Base-by-base conservation (phyloP, 768 basidiomycete genomes). In the Inosperma sp. region DNA sequence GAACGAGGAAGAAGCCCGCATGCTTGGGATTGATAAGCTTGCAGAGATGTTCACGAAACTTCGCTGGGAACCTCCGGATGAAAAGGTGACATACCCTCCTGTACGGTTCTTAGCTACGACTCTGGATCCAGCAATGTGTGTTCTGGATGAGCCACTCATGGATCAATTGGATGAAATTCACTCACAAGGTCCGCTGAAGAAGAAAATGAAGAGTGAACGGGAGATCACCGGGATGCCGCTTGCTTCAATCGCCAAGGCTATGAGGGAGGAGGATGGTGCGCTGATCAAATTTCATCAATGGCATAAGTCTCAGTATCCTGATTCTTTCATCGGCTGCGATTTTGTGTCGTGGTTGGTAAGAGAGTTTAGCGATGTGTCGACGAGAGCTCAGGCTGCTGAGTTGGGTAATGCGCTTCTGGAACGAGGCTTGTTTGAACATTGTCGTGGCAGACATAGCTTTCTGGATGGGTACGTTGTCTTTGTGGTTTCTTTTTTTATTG, bases 271-370 rank as follows among this genome's bases (percentile, higher is more conserved):
- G 30, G 86, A 86, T 33, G 90, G 88, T 7, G 76, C 93, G 9
- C 80, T 83, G 6, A 90, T 95, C 68, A 86, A 90, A 59, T 80
- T 88, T 52, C 78, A 90, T 56, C 82, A 81, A 48, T 97, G 93
- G 92, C 88, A 93, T 63, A 73, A 77, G 10, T 72, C 66, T 14
- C 77, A 76, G 30, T 90, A 92, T 61, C 77, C 80, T 3, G 86
- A 93, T 55, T 84, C 87, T 4, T 97, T 98, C 65, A 90, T 84
- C 8, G 94, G 94, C 1, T 84, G 81, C 55, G 90, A 93, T 34
- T 83, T 97, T 57, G 88, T 93, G 19, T 86, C 85, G 1, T 98
- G 94, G 94, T 71, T 96, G 16, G 81, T 89, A n/a, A 80, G 88
- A 26, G 88, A 93, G 65, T 97, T 93, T 61, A 80, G 83, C 25